Conservation (phyloP, 805 yeast genomes). For the Wickerhamomyces alni region DNA sequence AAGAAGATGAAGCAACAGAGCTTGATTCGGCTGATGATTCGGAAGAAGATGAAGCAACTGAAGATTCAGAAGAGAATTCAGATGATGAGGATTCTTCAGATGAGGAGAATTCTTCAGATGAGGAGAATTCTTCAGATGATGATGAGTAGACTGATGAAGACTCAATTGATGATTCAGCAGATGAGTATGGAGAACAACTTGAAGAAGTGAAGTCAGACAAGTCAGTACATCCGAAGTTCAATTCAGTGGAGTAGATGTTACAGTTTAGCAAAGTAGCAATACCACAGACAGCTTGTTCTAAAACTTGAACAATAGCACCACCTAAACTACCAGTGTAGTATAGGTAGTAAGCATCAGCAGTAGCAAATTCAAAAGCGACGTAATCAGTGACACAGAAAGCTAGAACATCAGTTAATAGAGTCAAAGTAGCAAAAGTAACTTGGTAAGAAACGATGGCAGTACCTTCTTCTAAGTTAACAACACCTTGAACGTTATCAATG, state of each 20-base stretch:
- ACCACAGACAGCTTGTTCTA: too few species aligned
- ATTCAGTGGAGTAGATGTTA: too few species aligned
- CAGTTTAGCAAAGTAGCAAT: too few species aligned
- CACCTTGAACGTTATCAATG: constrained; percentile 5
- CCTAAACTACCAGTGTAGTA: too few species aligned
- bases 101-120: background rate
- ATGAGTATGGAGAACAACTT: too few species aligned
- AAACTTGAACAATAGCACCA: too few species aligned
- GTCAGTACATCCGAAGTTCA: too few species aligned
- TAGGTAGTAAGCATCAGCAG: background rate
- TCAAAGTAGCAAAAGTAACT: constrained; percentile 1
- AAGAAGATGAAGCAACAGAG: background rate
- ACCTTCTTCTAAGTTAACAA: constrained; percentile 14
- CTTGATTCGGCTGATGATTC: constrained; percentile 11
- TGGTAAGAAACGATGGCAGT: constrained; percentile 7
- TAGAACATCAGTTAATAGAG: too few species aligned
- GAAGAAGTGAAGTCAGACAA: too few species aligned
- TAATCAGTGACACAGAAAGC: constrained; percentile 3
- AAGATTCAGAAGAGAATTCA: too few species aligned
- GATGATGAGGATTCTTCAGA: constrained; percentile 11
- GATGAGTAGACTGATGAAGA: background rate
- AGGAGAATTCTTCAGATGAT: background rate
- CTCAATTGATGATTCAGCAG: too few species aligned
- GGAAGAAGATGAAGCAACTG: background rate
- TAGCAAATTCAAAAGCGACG: constrained; percentile 4